These are phyloP conservation scores for Hymenoscyphus fructigenus DNA, from an alignment of 2,329 filamentous ascomycete species.

Conservation along the genomic window DNA sequence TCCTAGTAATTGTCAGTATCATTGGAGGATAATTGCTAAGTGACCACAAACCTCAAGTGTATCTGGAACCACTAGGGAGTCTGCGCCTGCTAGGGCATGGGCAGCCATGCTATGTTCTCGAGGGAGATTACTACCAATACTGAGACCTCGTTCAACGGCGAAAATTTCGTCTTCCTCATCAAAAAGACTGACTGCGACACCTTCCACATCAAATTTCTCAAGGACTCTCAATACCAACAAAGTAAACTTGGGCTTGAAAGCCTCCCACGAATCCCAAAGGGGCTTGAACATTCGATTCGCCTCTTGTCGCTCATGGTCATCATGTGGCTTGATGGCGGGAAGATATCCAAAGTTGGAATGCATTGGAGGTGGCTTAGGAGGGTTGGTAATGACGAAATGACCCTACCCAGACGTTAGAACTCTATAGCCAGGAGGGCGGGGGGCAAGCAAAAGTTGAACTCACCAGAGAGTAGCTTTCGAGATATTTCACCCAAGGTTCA, in stretches of 20 bases:
- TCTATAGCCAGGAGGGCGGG: background rate
- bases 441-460: background rate
- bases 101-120: conserved; percentile 38
- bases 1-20: conserved; percentile 32
- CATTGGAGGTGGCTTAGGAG: conserved; percentile 36
- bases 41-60: conserved; percentile 32
- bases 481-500: background rate
- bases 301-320: conserved; percentile 31
- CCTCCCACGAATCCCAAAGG: conserved; percentile 19
- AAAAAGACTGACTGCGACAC: conserved; percentile 39
- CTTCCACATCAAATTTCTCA: conserved; percentile 31
- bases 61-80: conserved; percentile 39
- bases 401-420: conserved; percentile 29
- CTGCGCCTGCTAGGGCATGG: conserved; percentile 38
- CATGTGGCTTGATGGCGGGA: conserved; percentile 31
- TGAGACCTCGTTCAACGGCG: conserved; percentile 35
- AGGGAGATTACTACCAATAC: conserved; percentile 25
- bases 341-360: conserved; percentile 32
- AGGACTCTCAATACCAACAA: conserved; percentile 20
- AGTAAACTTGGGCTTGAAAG: background rate
- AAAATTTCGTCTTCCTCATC: conserved; percentile 36
- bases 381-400: conserved; percentile 36
- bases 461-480: background rate
- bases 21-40: background rate
- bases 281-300: conserved; percentile 27